Percentiles rank a stretch among this genome's conserved stretches.
phyloP scores from a whole-genome alignment of 106 monocot species.

The Dactylorhiza incarnata region DNA sequence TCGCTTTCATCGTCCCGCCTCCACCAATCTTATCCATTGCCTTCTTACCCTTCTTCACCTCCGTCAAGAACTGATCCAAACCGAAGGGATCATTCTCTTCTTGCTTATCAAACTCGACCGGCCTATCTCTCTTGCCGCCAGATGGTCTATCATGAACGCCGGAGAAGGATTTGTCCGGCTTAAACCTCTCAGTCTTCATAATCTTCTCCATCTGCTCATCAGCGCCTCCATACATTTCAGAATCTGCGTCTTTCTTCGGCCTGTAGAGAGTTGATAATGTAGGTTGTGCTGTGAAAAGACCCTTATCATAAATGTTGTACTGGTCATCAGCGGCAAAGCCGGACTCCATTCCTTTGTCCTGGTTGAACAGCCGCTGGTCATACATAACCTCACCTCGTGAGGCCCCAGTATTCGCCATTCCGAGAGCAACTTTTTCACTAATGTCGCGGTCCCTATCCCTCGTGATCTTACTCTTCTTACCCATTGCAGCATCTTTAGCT shows the following conservation, averaged over 20 bases:
- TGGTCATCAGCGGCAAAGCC: conserved; percentile 91
- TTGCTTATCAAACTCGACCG: conserved; percentile 87
- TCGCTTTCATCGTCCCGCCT: conserved; percentile 94
- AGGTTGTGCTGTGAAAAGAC: conserved; percentile 83
- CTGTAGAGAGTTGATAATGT: conserved; percentile 92
- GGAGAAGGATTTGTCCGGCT: conserved; percentile 83
- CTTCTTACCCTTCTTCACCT: conserved; percentile 97
- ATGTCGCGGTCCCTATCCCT: conserved; percentile 87
- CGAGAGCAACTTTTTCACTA: conserved; percentile 95
- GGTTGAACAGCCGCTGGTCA: conserved; percentile 95
- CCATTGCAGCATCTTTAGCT: conserved; percentile 73
- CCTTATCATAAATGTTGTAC: conserved; percentile 92
- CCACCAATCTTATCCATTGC: conserved; percentile 93
- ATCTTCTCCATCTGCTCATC: conserved; percentile 94
- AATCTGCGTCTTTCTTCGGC: conserved; percentile 79
- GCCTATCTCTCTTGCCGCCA: conserved; percentile 73
- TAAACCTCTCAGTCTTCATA: conserved; percentile 85
- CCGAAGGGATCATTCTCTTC: conserved; percentile 96
- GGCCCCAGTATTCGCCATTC: conserved; percentile 79
- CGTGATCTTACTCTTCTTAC: conserved; percentile 88
- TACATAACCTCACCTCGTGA: conserved; percentile 86
- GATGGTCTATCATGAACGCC: conserved; percentile 68
- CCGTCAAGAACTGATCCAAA: conserved; percentile 93
- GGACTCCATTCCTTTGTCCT: conserved; percentile 97
- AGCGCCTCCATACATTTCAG: conserved; percentile 83